Base-by-base conservation (phyloP, 345 rosid genomes). In the Geranium brycei region DNA sequence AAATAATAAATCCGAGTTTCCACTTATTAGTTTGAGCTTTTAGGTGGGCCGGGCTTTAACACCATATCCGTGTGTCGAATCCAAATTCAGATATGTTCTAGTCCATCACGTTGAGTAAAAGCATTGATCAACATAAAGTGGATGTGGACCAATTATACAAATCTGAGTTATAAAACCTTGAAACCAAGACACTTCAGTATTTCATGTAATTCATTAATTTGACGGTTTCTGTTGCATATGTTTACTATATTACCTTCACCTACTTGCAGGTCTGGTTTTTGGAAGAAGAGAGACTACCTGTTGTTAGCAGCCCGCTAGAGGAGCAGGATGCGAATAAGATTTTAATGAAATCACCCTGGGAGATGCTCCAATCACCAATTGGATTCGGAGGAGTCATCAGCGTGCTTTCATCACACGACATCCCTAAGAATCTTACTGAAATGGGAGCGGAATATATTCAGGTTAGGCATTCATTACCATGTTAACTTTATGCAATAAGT, bases 271-370 rank as follows among this genome's bases (percentile, higher is more conserved):
- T 91, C 59, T 83, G 91, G 96, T 73, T 89, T 78, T 65, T 85
- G 73, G 78, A 81, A 76, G 95, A 91, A 77, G 87, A 82, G 75
- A 76, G 75, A 57, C 85, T 91, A 64, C 95, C 95, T n/a, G 78
- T 91, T 78, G 77, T 89, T 57, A 64, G 83, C 69, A 73, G 72
- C 77, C 69, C 76, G 41, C 67, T 68, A 31, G 84, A 82, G 41
- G 85, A 83, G 74, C 71, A 74, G 28, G 78, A 71, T 69, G 77
- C 66, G 67, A 78, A 72, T 64, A 85, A 82, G 83, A 91, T 91
- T 69, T 74, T 91, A 79, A 88, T 91, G 96, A 85, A 87, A 78
- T 87, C 98, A 51, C 96, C 95, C 60, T 91, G 96, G 96, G 87
- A 89, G 70, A 83, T 91, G 61, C 78, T 91, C 57, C 83, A 84